Evolutionary conservation across 192 early-diverging fungal species (phyloP), one percentile per base, ranked within the genome.

Genomic region (Rhizophagus clarus): DNA sequence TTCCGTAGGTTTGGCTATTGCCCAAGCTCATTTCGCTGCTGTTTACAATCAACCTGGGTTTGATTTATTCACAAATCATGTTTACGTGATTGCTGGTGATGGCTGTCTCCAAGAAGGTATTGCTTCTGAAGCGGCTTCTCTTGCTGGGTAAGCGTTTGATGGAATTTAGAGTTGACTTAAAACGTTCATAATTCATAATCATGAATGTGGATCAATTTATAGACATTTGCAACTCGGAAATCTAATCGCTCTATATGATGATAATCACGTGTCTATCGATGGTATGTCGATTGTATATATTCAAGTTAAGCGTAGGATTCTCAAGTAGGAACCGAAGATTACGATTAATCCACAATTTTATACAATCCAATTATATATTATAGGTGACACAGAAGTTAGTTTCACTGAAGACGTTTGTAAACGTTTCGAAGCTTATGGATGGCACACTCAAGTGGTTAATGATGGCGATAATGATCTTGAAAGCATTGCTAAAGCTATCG

Each of bases 61-160:
- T 88, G 89, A 90, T 24, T 82, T 99, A 12, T 89, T 99, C 79
- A 90, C 94, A 85, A 97, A 97, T 90, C 84, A 92, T 79, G 95
- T 94, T 34, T 98, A 91, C 61, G 85, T 89, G 32, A 92, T 99
- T 77, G 79, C 89, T 37, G 98, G 98, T 78, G 98, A 99, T 83
- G 98, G 98, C 72, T 99, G 98, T 88, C 83, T 99, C 72, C 98
- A 99, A 87, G 98, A 99, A 86, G 98, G 98, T 90, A 94, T 99
- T 60, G 87, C 94, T 32, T 90, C 94, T 28, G 98, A 99, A 85
- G 94, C 98, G 31, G 88, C 88, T 69, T 96, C 96, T 29, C 89
- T 99, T 49, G 98, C 98, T 40, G 98, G 94, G 94, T 90, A 85
- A 78, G 80, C 20, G 17, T 56, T 56, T 56, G 51, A 56, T 56